phyloP scores from a whole-genome alignment of 164 flowering plant species.

The Stephania cephalantha region DNA sequence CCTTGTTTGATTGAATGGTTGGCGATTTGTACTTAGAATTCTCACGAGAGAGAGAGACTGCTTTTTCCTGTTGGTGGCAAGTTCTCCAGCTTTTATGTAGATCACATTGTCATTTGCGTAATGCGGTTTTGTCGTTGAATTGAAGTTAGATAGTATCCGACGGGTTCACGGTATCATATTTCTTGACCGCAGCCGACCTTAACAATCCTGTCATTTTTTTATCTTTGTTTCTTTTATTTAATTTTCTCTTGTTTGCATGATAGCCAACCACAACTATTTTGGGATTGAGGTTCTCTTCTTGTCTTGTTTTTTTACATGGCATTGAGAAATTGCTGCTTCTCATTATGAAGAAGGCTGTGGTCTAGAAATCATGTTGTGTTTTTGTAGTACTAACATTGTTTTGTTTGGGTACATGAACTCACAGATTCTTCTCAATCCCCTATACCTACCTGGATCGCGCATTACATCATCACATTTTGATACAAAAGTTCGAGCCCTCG shows the following conservation, averaged over 20 bases:
- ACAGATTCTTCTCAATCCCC: conserved; percentile 84
- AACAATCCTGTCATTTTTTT: neutral
- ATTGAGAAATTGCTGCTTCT: neutral
- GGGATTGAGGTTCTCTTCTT: too few species aligned
- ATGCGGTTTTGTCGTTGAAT: neutral
- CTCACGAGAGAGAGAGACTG: too few species aligned
- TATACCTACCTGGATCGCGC: conserved; percentile 83
- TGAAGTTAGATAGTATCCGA: neutral
- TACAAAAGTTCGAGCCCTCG: conserved; percentile 89
- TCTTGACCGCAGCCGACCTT: neutral
- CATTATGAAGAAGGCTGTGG: neutral
- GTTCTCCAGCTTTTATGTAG: too few species aligned
- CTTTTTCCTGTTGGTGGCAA: too few species aligned
- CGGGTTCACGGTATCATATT: neutral
- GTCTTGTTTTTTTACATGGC: too few species aligned
- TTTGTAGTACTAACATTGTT: neutral
- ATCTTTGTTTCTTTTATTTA: neutral
- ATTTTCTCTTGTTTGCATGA: neutral
- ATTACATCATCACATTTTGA: conserved; percentile 81
- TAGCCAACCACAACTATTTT: neutral
- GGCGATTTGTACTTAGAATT: too few species aligned
- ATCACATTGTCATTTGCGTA: neutral
- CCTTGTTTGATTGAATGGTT: too few species aligned
- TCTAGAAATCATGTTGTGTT: neutral
- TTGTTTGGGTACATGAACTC: conserved; percentile 1